phyloP scores from a whole-genome alignment of 1,284 basidiomycete genomes.

The Leccinum solheimii region DNA sequence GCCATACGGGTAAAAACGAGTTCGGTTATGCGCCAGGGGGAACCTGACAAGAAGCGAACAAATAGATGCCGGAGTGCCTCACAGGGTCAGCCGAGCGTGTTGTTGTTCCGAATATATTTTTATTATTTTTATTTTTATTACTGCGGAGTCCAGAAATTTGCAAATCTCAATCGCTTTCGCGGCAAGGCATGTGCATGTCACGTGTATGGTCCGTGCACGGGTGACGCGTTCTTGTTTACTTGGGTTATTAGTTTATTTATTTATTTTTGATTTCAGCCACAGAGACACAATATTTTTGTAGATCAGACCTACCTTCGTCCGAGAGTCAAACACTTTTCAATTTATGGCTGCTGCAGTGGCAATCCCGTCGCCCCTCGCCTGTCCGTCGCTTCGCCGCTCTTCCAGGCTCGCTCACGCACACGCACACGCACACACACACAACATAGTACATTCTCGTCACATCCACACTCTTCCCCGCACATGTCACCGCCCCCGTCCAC shows the following conservation, averaged over 20 bases:
- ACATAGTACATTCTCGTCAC: background rate
- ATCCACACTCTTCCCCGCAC: background rate
- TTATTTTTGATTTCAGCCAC: background rate
- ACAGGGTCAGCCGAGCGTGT: background rate
- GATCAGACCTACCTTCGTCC: background rate
- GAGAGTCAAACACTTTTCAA: background rate
- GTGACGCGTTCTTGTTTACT: slow-evolving; percentile 17
- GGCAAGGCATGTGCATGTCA: slow-evolving; percentile 11
- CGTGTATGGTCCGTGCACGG: slow-evolving; percentile 30
- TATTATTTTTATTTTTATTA: background rate
- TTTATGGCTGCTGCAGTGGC: slow-evolving; percentile 33
- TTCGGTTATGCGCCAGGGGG: background rate
- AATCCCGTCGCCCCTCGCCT: slow-evolving; percentile 24
- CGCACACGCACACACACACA: slow-evolving; percentile 11
- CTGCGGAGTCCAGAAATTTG: background rate
- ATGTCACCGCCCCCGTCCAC: background rate
- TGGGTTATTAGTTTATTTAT: background rate
- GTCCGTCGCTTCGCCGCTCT: slow-evolving; percentile 30
- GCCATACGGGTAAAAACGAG: slow-evolving; percentile 12
- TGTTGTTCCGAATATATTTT: background rate
- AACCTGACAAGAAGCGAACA: slow-evolving; percentile 1
- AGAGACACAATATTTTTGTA: too few relatives aligned
- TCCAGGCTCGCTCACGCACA: slow-evolving; percentile 23
- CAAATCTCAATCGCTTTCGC: background rate
- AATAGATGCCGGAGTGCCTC: background rate